Evolutionary conservation across 2,329 filamentous ascomycete species (phyloP), one percentile per base, ranked within the genome.

Genomic region (Ceratocystis harringtonii): DNA sequence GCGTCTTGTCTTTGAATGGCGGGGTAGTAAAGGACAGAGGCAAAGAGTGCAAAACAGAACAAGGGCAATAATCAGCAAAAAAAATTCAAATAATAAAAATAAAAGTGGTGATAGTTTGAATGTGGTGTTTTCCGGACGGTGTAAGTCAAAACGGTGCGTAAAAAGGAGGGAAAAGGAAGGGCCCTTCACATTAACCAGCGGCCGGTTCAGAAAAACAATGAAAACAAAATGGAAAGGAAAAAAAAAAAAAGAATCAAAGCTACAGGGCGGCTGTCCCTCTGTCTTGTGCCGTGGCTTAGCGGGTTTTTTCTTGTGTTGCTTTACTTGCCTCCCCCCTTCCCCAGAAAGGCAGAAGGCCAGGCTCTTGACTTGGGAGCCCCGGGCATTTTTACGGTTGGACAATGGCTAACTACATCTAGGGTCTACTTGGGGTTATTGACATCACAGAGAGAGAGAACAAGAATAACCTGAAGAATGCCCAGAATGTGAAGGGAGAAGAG

Each of bases 31-130:
- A n/a, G 15, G 12, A 12, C 15, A 30, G 19, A n/a, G 19, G 50
- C 8, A 55, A 15, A 28, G 15, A 8, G 25, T 52, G 15, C 4
- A 25, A 19, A 55, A 25, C 19, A 15, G 12, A 7, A 30, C 50
- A 28, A 28, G 50, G 48, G 48, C 7, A 41, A 41, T 41, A 41
- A 41, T 15, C 36, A 41, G n/a, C 45, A 19, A 28, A 28, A 52
- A 8, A 48, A 52, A 10, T 28, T 25, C 1, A 52, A 22, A 52
- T 10, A 12, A 19, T 28, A 22, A 28, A 52, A 52, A 52, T 52
- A 58, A 4, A 58, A 58, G 55, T 58, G 55, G 55, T 58, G 55
- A 58, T 58, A 58, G 55, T 58, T 58, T 15, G 28, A 10, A 58
- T 58, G 12, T 41, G 55, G 55, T 58, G 55, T 58, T 58, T 58